These are phyloP conservation scores for Lachancea meyersii DNA, from an alignment of 805 yeast genomes.

Conservation along the genomic window DNA sequence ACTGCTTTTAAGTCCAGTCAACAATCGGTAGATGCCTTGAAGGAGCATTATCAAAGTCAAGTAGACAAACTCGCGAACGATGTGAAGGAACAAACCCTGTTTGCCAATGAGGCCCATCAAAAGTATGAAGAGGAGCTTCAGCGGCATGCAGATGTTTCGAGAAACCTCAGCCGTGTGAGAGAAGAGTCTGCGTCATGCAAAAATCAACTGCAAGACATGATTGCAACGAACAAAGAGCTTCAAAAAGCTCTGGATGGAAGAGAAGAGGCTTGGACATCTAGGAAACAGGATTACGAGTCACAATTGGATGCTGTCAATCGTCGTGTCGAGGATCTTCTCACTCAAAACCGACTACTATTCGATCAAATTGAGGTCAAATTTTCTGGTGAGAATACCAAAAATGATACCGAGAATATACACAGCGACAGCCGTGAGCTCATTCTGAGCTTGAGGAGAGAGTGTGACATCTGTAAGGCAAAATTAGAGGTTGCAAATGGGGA, in stretches of 20 bases:
- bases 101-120: slow-evolving; percentile 44
- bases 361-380: slow-evolving; percentile 54
- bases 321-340: slow-evolving; percentile 49
- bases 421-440: slow-evolving; percentile 47
- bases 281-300: slow-evolving; percentile 39
- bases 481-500: slow-evolving; percentile 49
- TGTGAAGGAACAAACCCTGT: slow-evolving; percentile 39
- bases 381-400: slow-evolving; percentile 13
- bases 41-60: slow-evolving; percentile 28
- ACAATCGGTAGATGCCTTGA: slow-evolving; percentile 18
- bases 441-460: slow-evolving; percentile 62
- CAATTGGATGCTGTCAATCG: slow-evolving; percentile 41
- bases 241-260: slow-evolving; percentile 35
- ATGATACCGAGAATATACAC: slow-evolving; percentile 10
- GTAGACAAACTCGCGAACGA: slow-evolving; percentile 32
- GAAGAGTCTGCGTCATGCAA: slow-evolving; percentile 27
- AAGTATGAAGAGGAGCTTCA: slow-evolving; percentile 52
- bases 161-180: slow-evolving; percentile 37
- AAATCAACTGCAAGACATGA: slow-evolving; percentile 24
- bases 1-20: slow-evolving; percentile 27
- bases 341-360: slow-evolving; percentile 63
- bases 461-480: slow-evolving; percentile 61
- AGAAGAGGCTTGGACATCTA: slow-evolving; percentile 42
- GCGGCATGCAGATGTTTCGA: slow-evolving; percentile 47
- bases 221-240: slow-evolving; percentile 22